Evolutionary conservation across 148 eudicot genomes (phyloP).

Genomic region (Persicaria tinctoria): DNA sequence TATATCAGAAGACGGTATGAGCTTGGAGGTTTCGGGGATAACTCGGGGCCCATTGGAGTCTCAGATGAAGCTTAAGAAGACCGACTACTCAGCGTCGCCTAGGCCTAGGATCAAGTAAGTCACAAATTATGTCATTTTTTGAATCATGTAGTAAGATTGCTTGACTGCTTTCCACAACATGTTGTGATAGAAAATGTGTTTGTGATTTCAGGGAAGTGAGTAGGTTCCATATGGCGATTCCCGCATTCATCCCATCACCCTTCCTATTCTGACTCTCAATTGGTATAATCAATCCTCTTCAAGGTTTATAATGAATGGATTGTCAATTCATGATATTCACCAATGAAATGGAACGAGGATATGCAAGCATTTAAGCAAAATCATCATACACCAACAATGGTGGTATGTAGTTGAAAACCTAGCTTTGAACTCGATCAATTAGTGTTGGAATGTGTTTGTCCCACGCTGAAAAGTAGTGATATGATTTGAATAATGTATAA

Average conservation of each 20-base stretch:
- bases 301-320: too few species aligned
- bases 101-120: not conserved
- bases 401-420: too few species aligned
- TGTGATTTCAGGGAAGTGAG: not conserved
- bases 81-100: not conserved
- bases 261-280: not conserved
- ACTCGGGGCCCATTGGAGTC: not conserved
- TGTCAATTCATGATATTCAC: too few species aligned
- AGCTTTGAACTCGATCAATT: too few species aligned
- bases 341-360: too few species aligned
- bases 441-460: too few species aligned
- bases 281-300: not conserved
- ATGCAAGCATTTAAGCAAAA: too few species aligned
- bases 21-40: not conserved
- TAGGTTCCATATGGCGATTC: not conserved
- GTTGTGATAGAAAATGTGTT: not conserved
- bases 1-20: not conserved
- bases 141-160: not conserved
- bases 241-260: not conserved
- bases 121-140: too few species aligned
- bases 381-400: too few species aligned
- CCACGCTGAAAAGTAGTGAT: too few species aligned
- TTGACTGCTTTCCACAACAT: too few species aligned
- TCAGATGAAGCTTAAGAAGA: not conserved
- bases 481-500: too few species aligned